Evolutionary conservation across 495 filamentous ascomycete species (phyloP).

Genomic region (Melanomma pulvis-pyrius): DNA sequence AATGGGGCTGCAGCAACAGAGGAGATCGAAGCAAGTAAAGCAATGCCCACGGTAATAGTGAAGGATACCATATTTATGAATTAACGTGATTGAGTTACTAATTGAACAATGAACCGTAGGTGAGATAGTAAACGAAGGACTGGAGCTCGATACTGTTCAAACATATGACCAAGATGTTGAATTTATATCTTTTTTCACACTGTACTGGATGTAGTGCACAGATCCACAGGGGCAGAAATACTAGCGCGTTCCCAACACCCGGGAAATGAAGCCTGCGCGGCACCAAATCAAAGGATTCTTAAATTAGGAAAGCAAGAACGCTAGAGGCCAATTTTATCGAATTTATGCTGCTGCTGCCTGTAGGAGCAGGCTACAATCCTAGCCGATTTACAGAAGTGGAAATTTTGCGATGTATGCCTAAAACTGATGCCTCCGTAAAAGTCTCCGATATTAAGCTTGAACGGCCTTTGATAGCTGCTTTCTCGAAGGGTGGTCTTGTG

Average conservation of each 20-base stretch:
- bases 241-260: not conserved
- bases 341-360: not conserved
- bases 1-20: slow-evolving; percentile 1
- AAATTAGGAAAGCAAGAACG: not conserved
- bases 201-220: not conserved
- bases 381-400: not conserved
- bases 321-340: not conserved
- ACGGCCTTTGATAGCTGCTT: not conserved
- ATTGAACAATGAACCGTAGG: not conserved
- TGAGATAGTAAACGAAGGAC: not conserved
- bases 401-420: not conserved
- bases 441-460: not conserved
- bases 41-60: slow-evolving; percentile 2
- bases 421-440: not conserved
- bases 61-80: slow-evolving; percentile 18
- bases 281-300: not conserved
- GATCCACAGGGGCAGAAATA: slow-evolving; percentile 2
- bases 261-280: slow-evolving; percentile 10
- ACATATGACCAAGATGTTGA: not conserved
- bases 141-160: slow-evolving; percentile 13
- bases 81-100: not conserved
- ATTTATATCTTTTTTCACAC: slow-evolving; percentile 2
- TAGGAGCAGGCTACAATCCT: not conserved
- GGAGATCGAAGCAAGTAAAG: not conserved
- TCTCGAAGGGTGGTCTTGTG: not conserved